A percentile compares a stretch with the other conserved stretches of the same genome.
Evolutionary conservation across 1,284 basidiomycete species (phyloP).

Genomic region (Trichosporon coremiiforme): DNA sequence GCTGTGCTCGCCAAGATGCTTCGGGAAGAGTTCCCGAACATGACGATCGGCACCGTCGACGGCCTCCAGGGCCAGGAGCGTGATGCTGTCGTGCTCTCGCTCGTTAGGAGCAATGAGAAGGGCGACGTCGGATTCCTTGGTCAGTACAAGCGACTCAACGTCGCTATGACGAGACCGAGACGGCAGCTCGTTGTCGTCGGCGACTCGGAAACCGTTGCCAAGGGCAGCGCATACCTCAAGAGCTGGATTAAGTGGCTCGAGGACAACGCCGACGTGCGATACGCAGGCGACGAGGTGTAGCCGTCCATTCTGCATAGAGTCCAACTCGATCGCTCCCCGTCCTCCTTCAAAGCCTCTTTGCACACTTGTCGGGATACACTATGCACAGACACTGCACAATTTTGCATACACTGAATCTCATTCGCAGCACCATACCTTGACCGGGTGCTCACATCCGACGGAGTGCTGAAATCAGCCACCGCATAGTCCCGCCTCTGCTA

Average conservation of each 20-base stretch:
- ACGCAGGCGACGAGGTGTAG: constrained; percentile 62
- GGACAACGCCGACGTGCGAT: constrained; percentile 81
- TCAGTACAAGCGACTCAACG: constrained; percentile 86
- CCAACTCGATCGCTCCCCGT: too few relatives aligned
- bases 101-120: constrained; percentile 80
- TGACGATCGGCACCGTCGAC: constrained; percentile 89
- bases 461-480: too few relatives aligned
- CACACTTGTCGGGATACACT: too few relatives aligned
- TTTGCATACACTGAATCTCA: too few relatives aligned
- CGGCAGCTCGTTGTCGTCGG: constrained; percentile 88
- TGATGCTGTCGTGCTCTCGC: constrained; percentile 76
- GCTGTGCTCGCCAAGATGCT: constrained; percentile 73
- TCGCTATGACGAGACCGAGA: constrained; percentile 91
- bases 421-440: too few relatives aligned
- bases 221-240: constrained; percentile 79
- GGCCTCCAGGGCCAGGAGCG: constrained; percentile 88
- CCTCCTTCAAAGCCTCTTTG: too few relatives aligned
- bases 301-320: too few relatives aligned
- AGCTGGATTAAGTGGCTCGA: constrained; percentile 91
- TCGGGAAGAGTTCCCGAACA: constrained; percentile 68
- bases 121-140: constrained; percentile 89
- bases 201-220: constrained; percentile 81
- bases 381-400: too few relatives aligned
- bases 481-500: too few relatives aligned
- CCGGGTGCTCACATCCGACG: too few relatives aligned